phyloP scores from a whole-genome alignment of 768 basidiomycete genomes.

The Boletus sp. region DNA sequence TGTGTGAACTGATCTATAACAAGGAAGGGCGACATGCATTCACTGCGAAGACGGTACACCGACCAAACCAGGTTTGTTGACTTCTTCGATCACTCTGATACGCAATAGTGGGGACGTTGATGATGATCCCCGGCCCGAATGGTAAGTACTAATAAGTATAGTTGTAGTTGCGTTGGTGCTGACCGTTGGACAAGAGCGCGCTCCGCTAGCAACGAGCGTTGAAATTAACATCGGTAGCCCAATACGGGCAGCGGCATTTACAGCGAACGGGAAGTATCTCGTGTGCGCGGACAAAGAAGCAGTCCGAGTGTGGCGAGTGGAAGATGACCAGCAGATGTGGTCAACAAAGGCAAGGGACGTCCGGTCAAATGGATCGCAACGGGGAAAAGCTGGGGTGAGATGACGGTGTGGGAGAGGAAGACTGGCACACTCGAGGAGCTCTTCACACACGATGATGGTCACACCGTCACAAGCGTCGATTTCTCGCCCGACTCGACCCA shows the following conservation, averaged over 20 bases:
- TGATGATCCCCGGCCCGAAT: not conserved
- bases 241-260: slow-evolving; percentile 7
- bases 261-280: not conserved
- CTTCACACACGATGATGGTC: slow-evolving; percentile 2
- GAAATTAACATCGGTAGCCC: not conserved
- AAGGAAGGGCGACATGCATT: not conserved
- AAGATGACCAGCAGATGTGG: not conserved
- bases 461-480: slow-evolving; percentile 10
- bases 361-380: slow-evolving; percentile 6
- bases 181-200: not conserved
- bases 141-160: not conserved
- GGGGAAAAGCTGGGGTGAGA: slow-evolving; percentile 8
- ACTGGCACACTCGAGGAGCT: not conserved
- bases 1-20: slow-evolving; percentile 8
- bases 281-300: slow-evolving; percentile 13
- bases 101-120: not conserved
- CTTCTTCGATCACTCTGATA: not conserved
- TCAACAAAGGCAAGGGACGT: slow-evolving; percentile 2
- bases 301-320: slow-evolving; percentile 5
- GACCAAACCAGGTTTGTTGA: not conserved
- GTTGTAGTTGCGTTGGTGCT: not conserved
- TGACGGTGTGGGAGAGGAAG: slow-evolving; percentile 4
- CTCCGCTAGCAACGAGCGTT: not conserved
- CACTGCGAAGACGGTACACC: not conserved
- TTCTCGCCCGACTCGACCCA: slow-evolving; percentile 8